A percentile compares a stretch with the other conserved stretches of the same genome.
Evolutionary conservation across 192 early-diverging fungal genomes (phyloP).

Genomic region (Podila horticola): DNA sequence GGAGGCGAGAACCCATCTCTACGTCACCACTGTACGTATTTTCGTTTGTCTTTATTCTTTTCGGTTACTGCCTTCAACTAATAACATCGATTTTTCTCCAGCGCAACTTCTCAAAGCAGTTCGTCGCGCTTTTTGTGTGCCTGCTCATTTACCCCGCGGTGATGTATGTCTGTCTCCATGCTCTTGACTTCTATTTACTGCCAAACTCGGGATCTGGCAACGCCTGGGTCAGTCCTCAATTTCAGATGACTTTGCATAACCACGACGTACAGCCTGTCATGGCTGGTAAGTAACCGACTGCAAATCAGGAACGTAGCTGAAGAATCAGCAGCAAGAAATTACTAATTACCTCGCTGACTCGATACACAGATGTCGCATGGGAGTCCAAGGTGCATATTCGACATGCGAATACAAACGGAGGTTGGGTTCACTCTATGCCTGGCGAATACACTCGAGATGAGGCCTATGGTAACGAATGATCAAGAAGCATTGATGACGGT

Average conservation of each 20-base stretch:
- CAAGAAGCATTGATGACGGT: constrained; percentile 6
- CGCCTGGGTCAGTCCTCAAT: constrained; percentile 88
- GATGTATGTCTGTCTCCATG: constrained; percentile 86
- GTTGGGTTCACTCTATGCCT: constrained; percentile 80
- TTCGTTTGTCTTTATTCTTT: neutral
- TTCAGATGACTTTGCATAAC: constrained; percentile 85
- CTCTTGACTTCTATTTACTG: constrained; percentile 87
- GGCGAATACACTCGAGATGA: constrained; percentile 71
- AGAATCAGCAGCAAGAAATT: neutral
- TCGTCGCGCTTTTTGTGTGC: constrained; percentile 81
- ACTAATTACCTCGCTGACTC: neutral
- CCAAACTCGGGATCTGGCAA: constrained; percentile 88
- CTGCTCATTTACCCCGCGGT: constrained; percentile 82
- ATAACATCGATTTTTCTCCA: neutral
- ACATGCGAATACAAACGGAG: constrained; percentile 78
- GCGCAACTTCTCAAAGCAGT: constrained; percentile 70
- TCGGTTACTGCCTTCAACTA: neutral
- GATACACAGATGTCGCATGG: constrained; percentile 67
- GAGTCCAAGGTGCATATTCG: constrained; percentile 70
- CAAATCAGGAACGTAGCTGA: too few relatives aligned
- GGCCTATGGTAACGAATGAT: constrained; percentile 60
- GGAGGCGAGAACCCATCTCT: constrained; percentile 78
- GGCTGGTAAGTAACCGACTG: constrained; percentile 58
- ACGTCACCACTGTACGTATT: constrained; percentile 59
- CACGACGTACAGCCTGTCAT: constrained; percentile 62